Evolutionary conservation across 805 yeast genomes (phyloP).

Genomic region (Komagataella phaffii): DNA sequence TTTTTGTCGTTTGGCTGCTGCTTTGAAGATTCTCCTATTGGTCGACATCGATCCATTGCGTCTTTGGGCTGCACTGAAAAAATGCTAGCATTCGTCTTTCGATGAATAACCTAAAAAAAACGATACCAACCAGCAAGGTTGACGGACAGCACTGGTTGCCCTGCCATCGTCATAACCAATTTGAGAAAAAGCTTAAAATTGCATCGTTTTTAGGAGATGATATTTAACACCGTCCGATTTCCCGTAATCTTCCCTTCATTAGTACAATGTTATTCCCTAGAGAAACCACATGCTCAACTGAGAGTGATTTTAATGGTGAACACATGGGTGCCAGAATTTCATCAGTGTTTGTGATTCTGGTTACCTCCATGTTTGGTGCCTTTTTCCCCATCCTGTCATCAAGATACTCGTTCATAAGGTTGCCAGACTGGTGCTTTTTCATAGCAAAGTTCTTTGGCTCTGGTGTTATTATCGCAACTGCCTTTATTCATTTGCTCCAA

Average conservation of each 20-base stretch:
- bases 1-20: too few relatives aligned
- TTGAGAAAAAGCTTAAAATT: too few relatives aligned
- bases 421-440: conserved; percentile 31
- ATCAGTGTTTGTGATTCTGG: conserved; percentile 46
- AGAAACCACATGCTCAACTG: conserved; percentile 10
- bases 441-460: conserved; percentile 49
- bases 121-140: background rate
- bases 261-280: conserved; percentile 7
- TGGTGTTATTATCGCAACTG: conserved; percentile 69
- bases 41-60: background rate
- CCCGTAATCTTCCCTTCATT: background rate
- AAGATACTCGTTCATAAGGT: conserved; percentile 31
- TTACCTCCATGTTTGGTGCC: conserved; percentile 41
- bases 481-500: conserved; percentile 51
- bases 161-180: too few relatives aligned
- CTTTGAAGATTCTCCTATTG: too few relatives aligned
- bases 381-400: conserved; percentile 43
- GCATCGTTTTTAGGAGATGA: too few relatives aligned
- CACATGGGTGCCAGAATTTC: conserved; percentile 36
- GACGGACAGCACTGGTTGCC: background rate
- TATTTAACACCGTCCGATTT: too few relatives aligned
- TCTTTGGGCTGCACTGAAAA: background rate
- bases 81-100: too few relatives aligned
- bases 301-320: conserved; percentile 8
- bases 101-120: background rate